Percentiles rank a stretch among this genome's conserved stretches.
phyloP scores from a whole-genome alignment of 2,329 filamentous ascomycete genomes.

The Aspergillus tamarii region DNA sequence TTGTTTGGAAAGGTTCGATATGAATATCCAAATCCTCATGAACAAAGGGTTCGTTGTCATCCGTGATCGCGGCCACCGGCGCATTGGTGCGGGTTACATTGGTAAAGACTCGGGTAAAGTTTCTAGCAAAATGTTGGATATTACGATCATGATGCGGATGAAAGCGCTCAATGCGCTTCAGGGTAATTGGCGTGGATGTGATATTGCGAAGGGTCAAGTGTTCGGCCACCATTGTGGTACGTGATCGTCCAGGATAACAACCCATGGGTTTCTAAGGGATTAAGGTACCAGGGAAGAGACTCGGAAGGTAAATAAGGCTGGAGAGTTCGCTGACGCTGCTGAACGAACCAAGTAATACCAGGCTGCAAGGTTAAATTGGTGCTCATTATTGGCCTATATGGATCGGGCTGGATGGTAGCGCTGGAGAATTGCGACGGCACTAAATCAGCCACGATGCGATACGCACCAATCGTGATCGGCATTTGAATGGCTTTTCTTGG shows the following conservation, averaged over 20 bases:
- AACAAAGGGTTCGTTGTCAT: conserved; percentile 63
- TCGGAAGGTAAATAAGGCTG: neutral
- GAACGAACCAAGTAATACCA: conserved; percentile 8
- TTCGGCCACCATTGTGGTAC: conserved; percentile 38
- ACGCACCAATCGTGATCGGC: conserved; percentile 7
- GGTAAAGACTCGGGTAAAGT: conserved; percentile 49
- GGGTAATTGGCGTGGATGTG: conserved; percentile 70
- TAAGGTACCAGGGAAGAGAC: neutral
- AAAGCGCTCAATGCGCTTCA: conserved; percentile 76
- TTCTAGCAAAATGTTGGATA: conserved; percentile 49
- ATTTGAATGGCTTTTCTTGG: neutral
- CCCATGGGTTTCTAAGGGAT: conserved; percentile 6
- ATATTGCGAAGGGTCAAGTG: conserved; percentile 78
- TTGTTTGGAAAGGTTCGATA: conserved; percentile 70
- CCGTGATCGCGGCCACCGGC: conserved; percentile 47
- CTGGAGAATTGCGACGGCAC: conserved; percentile 8
- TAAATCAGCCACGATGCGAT: conserved; percentile 12
- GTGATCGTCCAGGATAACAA: neutral
- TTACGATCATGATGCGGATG: conserved; percentile 54
- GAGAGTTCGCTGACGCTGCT: conserved; percentile 3
- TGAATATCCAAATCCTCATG: conserved; percentile 65
- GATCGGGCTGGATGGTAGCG: conserved; percentile 7
- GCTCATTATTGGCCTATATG: conserved; percentile 16
- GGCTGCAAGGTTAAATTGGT: conserved; percentile 13
- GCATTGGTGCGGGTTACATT: conserved; percentile 47